Evolutionary conservation across 73 alveolate genomes (phyloP), one percentile per base, ranked within the genome.

Genomic region (Paraurostyla sp.): DNA sequence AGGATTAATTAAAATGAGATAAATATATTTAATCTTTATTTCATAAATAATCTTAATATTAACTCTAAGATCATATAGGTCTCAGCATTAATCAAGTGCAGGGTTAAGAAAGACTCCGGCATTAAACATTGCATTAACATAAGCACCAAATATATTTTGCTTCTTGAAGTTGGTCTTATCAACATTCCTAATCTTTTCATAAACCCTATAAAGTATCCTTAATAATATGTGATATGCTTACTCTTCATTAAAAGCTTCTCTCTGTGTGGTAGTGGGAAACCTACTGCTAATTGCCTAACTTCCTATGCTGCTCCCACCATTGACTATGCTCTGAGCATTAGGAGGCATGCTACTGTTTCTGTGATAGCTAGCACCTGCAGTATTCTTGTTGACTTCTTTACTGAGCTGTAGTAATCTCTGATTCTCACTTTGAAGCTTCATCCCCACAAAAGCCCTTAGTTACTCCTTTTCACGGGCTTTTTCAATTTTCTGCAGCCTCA

Each of bases 81-180:
- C 69, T 75, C 87, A 75, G 30, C 87, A 75, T 50, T 75, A 29
- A 23, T 75, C 87, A n/a, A n/a, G 87, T 11, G 87, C 87, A 29
- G 87, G 87, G 73, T 75, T 40, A 49, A 46, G 30, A 43, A 81
- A 81, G n/a, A 81, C 91, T 33, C 91, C 91, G 3, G 75, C 91
- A 20, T 57, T 58, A 45, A 81, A 81, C 83, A 58, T 58, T 6
- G 91, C 91, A 60, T 81, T 81, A 0, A 81, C 91, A 60, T 50
- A 81, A 11, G 91, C 91, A 11, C 84, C 83, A 42, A 81, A 81
- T 7, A 58, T 20, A 29, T 81, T 81, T 20, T 27, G 36, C 33
- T 62, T 81, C 54, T 58, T 57, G 83, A 81, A 81, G 36, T 81
- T 81, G 18, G 80, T 29, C 38, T 62, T 81, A 46, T 81, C 83